A percentile compares a stretch with the other conserved stretches of the same genome.
phyloP scores from a whole-genome alignment of 1,284 basidiomycete species.

The Salmacisia buchloeana region DNA sequence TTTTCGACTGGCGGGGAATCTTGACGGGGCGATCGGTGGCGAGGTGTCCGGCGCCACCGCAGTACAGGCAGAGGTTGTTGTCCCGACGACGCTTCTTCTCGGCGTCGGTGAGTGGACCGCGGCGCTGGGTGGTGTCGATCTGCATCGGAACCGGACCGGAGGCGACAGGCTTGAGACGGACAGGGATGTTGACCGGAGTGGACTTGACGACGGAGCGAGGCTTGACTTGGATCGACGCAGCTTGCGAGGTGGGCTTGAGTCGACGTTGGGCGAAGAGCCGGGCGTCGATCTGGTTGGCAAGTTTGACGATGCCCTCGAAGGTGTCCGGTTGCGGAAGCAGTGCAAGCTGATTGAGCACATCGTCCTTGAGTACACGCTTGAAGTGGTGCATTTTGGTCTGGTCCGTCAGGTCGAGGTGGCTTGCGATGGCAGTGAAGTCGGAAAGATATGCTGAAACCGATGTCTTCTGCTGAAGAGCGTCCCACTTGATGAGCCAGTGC shows the following conservation, averaged over 20 bases:
- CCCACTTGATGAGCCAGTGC: background rate
- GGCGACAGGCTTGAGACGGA: background rate
- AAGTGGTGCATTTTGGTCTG: background rate
- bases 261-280: background rate
- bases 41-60: background rate
- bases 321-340: background rate
- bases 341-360: background rate
- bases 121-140: background rate
- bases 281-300: conserved; percentile 6
- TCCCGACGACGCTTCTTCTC: background rate
- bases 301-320: conserved; percentile 3
- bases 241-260: background rate
- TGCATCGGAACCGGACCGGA: background rate
- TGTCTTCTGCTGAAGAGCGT: background rate
- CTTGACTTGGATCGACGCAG: background rate
- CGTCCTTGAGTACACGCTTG: conserved; percentile 8
- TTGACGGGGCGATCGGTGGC: background rate
- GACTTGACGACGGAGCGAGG: background rate
- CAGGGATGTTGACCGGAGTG: background rate
- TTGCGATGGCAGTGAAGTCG: background rate
- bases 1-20: background rate
- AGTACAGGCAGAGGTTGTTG: conserved; percentile 9
- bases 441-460: conserved; percentile 4
- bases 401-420: background rate
- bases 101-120: conserved; percentile 5